Evolutionary conservation across 495 filamentous ascomycete genomes (phyloP).

Genomic region (Penicillium soppii): DNA sequence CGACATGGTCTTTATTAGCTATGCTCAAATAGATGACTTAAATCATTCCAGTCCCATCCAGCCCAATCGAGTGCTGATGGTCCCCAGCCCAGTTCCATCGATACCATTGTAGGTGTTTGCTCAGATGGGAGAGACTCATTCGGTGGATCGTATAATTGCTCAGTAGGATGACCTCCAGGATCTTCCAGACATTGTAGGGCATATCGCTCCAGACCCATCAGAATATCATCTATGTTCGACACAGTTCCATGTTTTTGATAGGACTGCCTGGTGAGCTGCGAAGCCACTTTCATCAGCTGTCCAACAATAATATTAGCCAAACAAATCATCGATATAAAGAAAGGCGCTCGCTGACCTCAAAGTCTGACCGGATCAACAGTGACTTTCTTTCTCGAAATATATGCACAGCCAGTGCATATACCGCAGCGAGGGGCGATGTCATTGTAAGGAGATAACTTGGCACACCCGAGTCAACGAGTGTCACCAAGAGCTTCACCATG

Average conservation of each 20-base stretch:
- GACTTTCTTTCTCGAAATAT: slow-evolving; percentile 7
- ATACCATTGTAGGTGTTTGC: not conserved
- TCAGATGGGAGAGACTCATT: not conserved
- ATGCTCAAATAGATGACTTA: slow-evolving; percentile 15
- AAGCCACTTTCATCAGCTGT: slow-evolving; percentile 15
- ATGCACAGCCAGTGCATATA: slow-evolving; percentile 8
- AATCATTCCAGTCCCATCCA: slow-evolving; percentile 19
- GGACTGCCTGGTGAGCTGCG: slow-evolving; percentile 3
- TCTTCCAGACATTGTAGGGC: not conserved
- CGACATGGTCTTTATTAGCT: not conserved
- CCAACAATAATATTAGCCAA: not conserved
- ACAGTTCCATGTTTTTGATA: slow-evolving; percentile 9
- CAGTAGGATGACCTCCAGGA: too few species aligned
- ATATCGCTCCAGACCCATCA: not conserved
- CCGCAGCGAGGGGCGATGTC: slow-evolving; percentile 9
- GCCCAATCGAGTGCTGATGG: slow-evolving; percentile 11
- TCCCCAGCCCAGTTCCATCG: slow-evolving; percentile 1
- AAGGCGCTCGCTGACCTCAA: slow-evolving; percentile 3
- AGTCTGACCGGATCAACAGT: slow-evolving; percentile 13
- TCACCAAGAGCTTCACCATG: slow-evolving; percentile 9
- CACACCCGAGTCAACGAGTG: slow-evolving; percentile 3
- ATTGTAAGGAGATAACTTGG: slow-evolving; percentile 4
- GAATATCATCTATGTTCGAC: slow-evolving; percentile 8
- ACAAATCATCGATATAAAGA: not conserved
- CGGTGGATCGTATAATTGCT: not conserved